Conservation (phyloP, 139 green algal species). For the Tetradesmus obliquus region DNA sequence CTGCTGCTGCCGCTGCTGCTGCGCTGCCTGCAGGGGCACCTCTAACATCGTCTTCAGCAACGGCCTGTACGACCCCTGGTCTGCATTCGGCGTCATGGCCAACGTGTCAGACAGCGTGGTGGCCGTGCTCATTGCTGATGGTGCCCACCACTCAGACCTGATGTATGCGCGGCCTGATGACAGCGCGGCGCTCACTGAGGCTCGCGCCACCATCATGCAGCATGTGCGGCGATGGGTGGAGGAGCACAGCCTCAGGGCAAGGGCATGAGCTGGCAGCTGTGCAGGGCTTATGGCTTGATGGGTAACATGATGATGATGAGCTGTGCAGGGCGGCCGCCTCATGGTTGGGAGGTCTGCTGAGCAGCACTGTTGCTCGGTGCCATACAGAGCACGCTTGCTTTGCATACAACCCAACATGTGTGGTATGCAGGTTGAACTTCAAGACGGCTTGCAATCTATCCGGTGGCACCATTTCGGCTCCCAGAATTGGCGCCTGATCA, state of each 20-base stretch:
- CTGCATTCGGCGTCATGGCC: constrained; percentile 53
- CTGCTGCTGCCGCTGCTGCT: not conserved
- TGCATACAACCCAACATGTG: too few species aligned
- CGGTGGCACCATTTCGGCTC: too few species aligned
- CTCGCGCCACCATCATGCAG: constrained; percentile 34
- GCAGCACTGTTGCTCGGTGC: too few species aligned
- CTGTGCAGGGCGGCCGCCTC: too few species aligned
- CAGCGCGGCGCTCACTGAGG: constrained; percentile 36
- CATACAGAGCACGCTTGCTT: too few species aligned
- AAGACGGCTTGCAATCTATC: too few species aligned
- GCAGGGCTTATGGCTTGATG: not conserved
- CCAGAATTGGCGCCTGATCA: too few species aligned
- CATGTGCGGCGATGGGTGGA: constrained; percentile 49
- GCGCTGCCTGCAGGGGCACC: constrained; percentile 23
- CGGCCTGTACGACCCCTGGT: constrained; percentile 86
- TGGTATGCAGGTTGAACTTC: too few species aligned
- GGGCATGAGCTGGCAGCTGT: not conserved
- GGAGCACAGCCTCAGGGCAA: not conserved
- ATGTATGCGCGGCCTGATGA: constrained; percentile 59
- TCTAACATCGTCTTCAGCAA: constrained; percentile 89
- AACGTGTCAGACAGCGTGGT: constrained; percentile 58
- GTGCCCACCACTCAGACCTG: constrained; percentile 74
- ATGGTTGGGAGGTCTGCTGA: too few species aligned
- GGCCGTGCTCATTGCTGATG: constrained; percentile 61
- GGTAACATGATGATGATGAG: not conserved